Base-by-base conservation (phyloP, 768 basidiomycete genomes). In the Suillus subalutaceus region DNA sequence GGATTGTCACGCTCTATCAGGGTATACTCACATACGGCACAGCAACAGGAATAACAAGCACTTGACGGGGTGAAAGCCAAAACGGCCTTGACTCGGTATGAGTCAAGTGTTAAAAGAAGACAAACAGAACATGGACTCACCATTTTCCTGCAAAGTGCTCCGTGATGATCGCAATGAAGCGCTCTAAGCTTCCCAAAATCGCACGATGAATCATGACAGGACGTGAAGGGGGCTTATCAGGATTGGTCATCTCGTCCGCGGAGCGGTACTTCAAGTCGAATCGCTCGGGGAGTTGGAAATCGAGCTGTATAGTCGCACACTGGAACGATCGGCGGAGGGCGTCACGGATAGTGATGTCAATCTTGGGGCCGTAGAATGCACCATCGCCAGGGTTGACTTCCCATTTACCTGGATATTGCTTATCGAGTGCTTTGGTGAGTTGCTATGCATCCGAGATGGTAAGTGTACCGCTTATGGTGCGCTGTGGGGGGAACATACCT, bases 121-220 rank as follows among this genome's bases (percentile, higher is more conserved):
- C 2, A 30, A 12, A 7, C 59, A 8, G 7, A 32, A 40, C 16
- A 41, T 43, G 1, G 3, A 68, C 87, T 43, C 71, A 93, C 97
- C 97, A 99, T 82, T 98, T 99, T 13, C 97, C 97, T 53, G 90
- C 97, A 73, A 94, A 96, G 74, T 98, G 96, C 76, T 99, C 97
- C 4, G 95, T 98, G 68, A 96, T 89, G 73, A 99, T 98, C 53
- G 94, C 96, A 63, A 97, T 94, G 82, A 99, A 99, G 1, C 97
- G 84, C 79, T 99, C 97, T 38, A 99, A 75, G 74, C 90, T 93
- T 40, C 97, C 97, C 66, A 99, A 75, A 75, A 99, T 95, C 1
- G 97, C 97, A 67, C 97, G 92, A 78, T 99, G 97, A 70, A 99
- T 97, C 83, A 99, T 99, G 72, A 99, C 97, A 15, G 97, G 97